Evolutionary conservation across 2,329 filamentous ascomycete species (phyloP).

Genomic region (Aspergillus melleus): DNA sequence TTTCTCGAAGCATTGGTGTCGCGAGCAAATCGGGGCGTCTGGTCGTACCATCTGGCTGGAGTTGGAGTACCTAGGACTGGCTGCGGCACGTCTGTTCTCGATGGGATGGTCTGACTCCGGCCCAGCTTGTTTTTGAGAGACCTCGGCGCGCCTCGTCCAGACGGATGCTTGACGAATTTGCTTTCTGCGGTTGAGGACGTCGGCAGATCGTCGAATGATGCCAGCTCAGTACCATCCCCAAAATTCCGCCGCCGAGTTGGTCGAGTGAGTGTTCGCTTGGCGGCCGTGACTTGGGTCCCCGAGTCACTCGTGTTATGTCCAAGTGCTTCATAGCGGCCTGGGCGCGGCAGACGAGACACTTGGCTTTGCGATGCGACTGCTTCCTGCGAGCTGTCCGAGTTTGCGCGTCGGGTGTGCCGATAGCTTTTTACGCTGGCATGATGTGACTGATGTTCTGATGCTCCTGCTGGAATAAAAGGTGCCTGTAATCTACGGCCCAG

Average conservation of each 20-base stretch:
- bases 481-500: conserved; percentile 59
- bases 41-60: conserved; percentile 48
- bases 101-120: conserved; percentile 37
- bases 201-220: conserved; percentile 90
- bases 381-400: conserved; percentile 69
- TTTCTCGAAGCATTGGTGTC: conserved; percentile 67
- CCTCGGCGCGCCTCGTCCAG: conserved; percentile 67
- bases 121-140: conserved; percentile 55
- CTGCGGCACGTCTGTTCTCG: conserved; percentile 46
- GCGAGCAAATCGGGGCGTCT: conserved; percentile 63
- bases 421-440: conserved; percentile 71
- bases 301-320: conserved; percentile 48
- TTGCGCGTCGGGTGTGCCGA: conserved; percentile 73
- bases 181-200: conserved; percentile 81
- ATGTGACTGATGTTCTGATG: conserved; percentile 72
- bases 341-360: conserved; percentile 40
- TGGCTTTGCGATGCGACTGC: conserved; percentile 43
- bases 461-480: conserved; percentile 79
- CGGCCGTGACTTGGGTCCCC: conserved; percentile 53
- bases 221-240: conserved; percentile 88
- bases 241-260: conserved; percentile 72
- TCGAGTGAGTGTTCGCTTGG: conserved; percentile 71
- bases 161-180: conserved; percentile 77
- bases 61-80: conserved; percentile 59
- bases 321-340: conserved; percentile 50